Conservation (phyloP, 2,329 filamentous ascomycete genomes). For the Aurifilum marmelostoma region DNA sequence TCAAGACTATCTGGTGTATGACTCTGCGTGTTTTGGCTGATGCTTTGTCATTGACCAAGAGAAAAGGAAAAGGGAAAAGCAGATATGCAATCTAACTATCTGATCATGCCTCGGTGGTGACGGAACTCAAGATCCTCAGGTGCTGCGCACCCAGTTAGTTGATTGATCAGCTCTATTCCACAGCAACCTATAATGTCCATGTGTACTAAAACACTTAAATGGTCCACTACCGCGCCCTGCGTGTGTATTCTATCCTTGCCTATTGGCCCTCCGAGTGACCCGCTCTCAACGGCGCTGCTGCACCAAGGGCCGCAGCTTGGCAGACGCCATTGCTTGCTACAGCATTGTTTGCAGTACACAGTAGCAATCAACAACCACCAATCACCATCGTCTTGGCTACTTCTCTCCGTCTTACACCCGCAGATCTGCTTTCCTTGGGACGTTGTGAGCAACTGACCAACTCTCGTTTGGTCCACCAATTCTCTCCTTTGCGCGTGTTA, state of each 20-base stretch:
- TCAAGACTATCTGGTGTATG: neutral
- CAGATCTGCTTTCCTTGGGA: neutral
- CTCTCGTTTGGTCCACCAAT: neutral
- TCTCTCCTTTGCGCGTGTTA: neutral
- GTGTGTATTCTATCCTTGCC: neutral
- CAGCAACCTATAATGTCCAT: neutral
- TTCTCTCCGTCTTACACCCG: conserved; percentile 9
- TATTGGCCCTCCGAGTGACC: neutral
- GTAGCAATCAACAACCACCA: conserved; percentile 17
- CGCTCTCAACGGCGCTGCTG: conserved; percentile 2
- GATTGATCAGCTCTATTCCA: neutral
- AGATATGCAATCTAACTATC: neutral
- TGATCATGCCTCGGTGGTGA: neutral
- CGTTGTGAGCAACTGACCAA: conserved; percentile 1
- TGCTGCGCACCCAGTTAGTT: too few species aligned
- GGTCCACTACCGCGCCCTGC: neutral
- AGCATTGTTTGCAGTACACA: neutral
- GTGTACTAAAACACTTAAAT: neutral
- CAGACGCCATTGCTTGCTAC: conserved; percentile 8
- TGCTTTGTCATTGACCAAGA: too few species aligned
- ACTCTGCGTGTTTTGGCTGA: neutral
- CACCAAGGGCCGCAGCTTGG: conserved; percentile 19
- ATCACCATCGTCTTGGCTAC: conserved; percentile 1
- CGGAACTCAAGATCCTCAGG: conserved; percentile 11
- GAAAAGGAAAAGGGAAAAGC: neutral